These are phyloP conservation scores for Chenopodium suecicum DNA, from an alignment of 148 eudicot genomes.

Conservation along the genomic window DNA sequence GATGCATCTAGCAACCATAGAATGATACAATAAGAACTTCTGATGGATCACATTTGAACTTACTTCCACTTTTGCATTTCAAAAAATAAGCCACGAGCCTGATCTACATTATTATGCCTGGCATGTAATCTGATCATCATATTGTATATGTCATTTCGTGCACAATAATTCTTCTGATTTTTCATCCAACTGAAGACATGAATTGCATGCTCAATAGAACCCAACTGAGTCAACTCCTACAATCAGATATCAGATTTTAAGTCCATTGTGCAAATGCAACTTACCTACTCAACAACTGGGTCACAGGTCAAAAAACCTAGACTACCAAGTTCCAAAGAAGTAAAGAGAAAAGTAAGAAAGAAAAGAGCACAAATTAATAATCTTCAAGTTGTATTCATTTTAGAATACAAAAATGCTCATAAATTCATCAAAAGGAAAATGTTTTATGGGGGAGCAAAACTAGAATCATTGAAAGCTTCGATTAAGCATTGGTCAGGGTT, in stretches of 20 bases:
- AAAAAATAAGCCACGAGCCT: conserved; percentile 96
- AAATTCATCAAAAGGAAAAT: neutral
- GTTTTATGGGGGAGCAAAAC: neutral
- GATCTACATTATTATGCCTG: conserved; percentile 75
- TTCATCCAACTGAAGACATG: conserved; percentile 90
- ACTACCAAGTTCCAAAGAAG: neutral
- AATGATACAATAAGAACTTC: neutral
- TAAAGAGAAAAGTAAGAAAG: neutral
- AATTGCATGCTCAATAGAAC: conserved; percentile 79
- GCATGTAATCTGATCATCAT: conserved; percentile 94
- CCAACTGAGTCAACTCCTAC: conserved; percentile 78
- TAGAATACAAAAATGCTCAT: neutral
- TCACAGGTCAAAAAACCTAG: neutral
- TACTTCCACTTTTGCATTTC: conserved; percentile 99
- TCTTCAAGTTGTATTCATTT: neutral
- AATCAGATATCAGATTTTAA: conserved; percentile 16
- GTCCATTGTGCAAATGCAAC: neutral
- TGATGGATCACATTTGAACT: conserved; percentile 1
- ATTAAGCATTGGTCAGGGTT: neutral
- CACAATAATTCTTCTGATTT: conserved; percentile 82
- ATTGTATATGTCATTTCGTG: conserved; percentile 83
- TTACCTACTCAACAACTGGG: neutral
- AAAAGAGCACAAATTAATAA: neutral
- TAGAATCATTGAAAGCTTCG: neutral
- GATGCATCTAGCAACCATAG: neutral